Base-by-base conservation (phyloP, 495 filamentous ascomycete species). In the Aspergillus ellipticus region DNA sequence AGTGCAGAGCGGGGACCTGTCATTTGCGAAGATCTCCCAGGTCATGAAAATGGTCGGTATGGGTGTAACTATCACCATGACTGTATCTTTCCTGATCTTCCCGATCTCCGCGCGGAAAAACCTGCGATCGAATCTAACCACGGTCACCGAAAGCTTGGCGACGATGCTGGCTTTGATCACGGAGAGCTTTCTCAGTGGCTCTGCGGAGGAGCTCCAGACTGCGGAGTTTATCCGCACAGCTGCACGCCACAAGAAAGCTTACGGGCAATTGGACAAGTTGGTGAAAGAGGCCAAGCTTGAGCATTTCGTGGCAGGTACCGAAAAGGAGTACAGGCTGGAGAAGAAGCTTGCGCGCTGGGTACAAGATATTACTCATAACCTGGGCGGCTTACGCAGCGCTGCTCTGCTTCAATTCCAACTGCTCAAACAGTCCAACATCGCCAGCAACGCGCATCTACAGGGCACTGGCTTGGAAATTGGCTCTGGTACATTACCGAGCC, bases 31-130 rank as follows among this genome's bases (percentile, higher is more conserved):
- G 70, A 87, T 96, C 31, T 77, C 81, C 11, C 92, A 97, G 72
- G 89, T 96, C 15, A 71, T 96, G 63, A 92, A 92, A 63, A 96
- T 97, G 82, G 81, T 98, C 15, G 62, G 92, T 28, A 90, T 96
- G 88, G 92, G 90, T 6, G 85, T 94, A 15, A 60, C 83, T 8
- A 80, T 81, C 47, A 85, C 91, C 7, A 89, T 88, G 19, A 69
- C 81, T n/a, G 86, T 96, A 6, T 90, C 88, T 39, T 78, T 96
- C 33, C 57, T 87, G 41, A 74, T 97, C 33, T 89, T 89, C 77
- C 90, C 93, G 17, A 82, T 88, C 7, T 94, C 88, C 39, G 93
- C 93, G 19, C 81, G 90, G 9, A 81, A 74, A 33, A 82, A 89
- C 49, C 77, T 97, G 53, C 85, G 89, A 37, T 73, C 88, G 49